Percentiles rank a stretch among this genome's conserved stretches.
phyloP scores from a whole-genome alignment of 129 eudicot genomes.

The Flaveria bidentis region DNA sequence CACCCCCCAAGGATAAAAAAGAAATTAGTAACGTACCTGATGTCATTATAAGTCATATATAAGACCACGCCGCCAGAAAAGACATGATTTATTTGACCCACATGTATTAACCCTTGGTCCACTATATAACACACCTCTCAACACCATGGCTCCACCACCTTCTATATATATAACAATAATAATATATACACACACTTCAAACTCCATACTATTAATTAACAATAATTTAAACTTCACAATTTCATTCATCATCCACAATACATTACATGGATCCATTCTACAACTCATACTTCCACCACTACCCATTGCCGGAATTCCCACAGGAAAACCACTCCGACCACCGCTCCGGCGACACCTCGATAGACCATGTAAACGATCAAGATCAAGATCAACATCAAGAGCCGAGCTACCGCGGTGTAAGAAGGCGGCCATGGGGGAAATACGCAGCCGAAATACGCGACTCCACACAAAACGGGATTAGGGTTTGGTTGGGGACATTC shows the following conservation, averaged over 20 bases:
- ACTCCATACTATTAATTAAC: background rate
- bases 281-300: background rate
- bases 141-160: background rate
- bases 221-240: background rate
- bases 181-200: background rate
- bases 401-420: conserved; percentile 34
- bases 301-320: background rate
- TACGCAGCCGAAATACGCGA: conserved; percentile 45
- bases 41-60: conserved; percentile 10
- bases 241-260: background rate
- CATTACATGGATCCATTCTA: conserved; percentile 16
- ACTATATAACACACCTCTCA: background rate
- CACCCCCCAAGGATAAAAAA: too few relatives aligned
- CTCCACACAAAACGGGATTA: conserved; percentile 34
- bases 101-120: conserved; percentile 19
- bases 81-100: conserved; percentile 17
- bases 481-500: conserved; percentile 46
- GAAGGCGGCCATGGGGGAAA: conserved; percentile 44
- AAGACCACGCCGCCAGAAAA: conserved; percentile 19
- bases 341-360: conserved; percentile 24
- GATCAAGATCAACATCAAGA: conserved; percentile 18
- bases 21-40: too few relatives aligned
- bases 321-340: conserved; percentile 9
- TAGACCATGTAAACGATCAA: background rate
- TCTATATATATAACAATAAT: background rate